Evolutionary conservation across 352 stramenopile genomes (phyloP).

Genomic region (Hyphochytrium catenoides): DNA sequence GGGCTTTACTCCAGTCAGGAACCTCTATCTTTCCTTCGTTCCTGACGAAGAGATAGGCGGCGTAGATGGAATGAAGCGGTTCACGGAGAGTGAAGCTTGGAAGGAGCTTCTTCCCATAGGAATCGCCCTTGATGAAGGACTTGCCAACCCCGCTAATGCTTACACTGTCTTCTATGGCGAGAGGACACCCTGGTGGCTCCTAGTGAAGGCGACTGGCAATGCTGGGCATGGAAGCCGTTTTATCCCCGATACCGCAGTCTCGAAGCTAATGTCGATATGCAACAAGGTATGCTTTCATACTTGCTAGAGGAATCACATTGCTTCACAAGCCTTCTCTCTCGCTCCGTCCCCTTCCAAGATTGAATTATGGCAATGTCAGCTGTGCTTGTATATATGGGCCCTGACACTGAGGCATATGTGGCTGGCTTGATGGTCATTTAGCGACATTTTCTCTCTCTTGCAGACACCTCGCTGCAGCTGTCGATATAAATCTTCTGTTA

Average conservation of each 20-base stretch:
- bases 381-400: too few species aligned
- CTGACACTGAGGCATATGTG: too few species aligned
- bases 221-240: conserved; percentile 74
- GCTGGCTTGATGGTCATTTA: too few species aligned
- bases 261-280: conserved; percentile 70
- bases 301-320: too few species aligned
- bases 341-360: too few species aligned
- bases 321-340: too few species aligned
- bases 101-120: conserved; percentile 46
- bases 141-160: conserved; percentile 58
- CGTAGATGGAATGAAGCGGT: conserved; percentile 62
- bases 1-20: conserved; percentile 46
- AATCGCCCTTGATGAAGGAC: conserved; percentile 79
- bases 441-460: too few species aligned
- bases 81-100: conserved; percentile 61
- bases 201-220: conserved; percentile 36
- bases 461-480: too few species aligned
- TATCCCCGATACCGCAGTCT: conserved; percentile 75
- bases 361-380: too few species aligned
- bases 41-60: conserved; percentile 81
- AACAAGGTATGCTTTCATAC: conserved; percentile 23
- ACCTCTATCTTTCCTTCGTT: conserved; percentile 74
- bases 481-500: conserved; percentile 10
- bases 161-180: conserved; percentile 93
- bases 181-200: conserved; percentile 72